These are phyloP conservation scores for Anisodus acutangulus DNA, from an alignment of 257 asterid genomes.

Conservation along the genomic window DNA sequence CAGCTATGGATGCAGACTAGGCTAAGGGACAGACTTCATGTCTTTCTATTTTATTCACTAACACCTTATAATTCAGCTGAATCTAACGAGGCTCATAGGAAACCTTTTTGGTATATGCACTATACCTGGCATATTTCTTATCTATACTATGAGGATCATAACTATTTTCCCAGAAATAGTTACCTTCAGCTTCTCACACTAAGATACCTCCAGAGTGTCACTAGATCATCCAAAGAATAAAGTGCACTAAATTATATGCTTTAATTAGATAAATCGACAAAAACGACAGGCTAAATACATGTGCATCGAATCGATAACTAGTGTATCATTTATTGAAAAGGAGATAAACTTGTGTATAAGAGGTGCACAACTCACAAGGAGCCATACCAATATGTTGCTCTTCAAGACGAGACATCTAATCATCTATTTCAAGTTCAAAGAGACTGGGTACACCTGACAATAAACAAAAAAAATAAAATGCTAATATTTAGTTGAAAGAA, in stretches of 20 bases:
- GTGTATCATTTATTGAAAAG: not conserved
- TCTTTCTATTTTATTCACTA: not conserved
- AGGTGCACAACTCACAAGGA: not conserved
- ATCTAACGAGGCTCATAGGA: not conserved
- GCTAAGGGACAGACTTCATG: not conserved
- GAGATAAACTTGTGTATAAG: not conserved
- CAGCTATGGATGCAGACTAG: not conserved
- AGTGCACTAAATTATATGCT: not conserved
- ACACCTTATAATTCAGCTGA: not conserved
- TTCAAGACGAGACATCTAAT: constrained; percentile 11
- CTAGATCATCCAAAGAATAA: not conserved
- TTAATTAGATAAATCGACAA: not conserved
- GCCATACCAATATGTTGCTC: not conserved
- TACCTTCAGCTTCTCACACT: constrained; percentile 1
- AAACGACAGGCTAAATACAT: not conserved
- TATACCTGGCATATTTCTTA: not conserved
- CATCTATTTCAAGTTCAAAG: constrained; percentile 11
- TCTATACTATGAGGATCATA: not conserved
- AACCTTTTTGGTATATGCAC: not conserved
- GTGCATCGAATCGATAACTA: not conserved
- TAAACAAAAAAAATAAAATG: not conserved
- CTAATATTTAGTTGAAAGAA: constrained; percentile 8
- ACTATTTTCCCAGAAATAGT: not conserved
- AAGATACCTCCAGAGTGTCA: not conserved
- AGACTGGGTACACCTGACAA: constrained; percentile 4